Evolutionary conservation across 2,329 filamentous ascomycete species (phyloP).

Genomic region (Cyphellophora europaea): DNA sequence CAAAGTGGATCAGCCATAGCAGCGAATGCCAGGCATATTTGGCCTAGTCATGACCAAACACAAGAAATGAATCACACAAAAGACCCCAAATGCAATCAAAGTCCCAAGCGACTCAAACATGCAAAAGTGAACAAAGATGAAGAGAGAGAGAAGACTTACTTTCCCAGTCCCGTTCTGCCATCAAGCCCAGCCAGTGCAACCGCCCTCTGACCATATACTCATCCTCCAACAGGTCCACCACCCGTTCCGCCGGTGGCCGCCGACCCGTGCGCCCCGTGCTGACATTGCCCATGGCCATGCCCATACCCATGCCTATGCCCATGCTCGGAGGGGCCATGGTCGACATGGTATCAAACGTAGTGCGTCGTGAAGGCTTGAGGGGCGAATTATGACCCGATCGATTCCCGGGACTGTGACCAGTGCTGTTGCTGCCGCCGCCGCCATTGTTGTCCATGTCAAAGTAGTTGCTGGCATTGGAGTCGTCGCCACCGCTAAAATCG

Average conservation of each 20-base stretch:
- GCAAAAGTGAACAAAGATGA: constrained; percentile 4
- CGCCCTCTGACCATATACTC: constrained; percentile 57
- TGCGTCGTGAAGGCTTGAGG: too few species aligned
- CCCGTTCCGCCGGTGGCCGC: constrained; percentile 3
- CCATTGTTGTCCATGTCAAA: background rate
- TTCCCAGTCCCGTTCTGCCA: constrained; percentile 66
- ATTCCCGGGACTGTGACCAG: too few species aligned
- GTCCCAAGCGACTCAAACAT: background rate
- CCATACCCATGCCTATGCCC: background rate
- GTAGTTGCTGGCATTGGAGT: background rate
- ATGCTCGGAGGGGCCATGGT: background rate
- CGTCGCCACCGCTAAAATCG: background rate
- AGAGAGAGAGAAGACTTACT: constrained; percentile 36
- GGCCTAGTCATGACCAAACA: constrained; percentile 1
- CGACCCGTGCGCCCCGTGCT: background rate
- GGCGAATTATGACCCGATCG: too few species aligned
- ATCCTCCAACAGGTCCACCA: constrained; percentile 32
- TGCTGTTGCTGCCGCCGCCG: background rate
- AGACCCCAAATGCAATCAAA: background rate
- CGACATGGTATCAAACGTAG: constrained; percentile 1
- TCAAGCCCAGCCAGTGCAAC: constrained; percentile 62
- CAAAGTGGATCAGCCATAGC: constrained; percentile 20
- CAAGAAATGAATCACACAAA: background rate
- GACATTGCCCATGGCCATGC: background rate
- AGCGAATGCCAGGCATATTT: constrained; percentile 7